These are phyloP conservation scores for Aspergillus sp. DNA, from an alignment of 2,329 filamentous ascomycete species.

Conservation along the genomic window DNA sequence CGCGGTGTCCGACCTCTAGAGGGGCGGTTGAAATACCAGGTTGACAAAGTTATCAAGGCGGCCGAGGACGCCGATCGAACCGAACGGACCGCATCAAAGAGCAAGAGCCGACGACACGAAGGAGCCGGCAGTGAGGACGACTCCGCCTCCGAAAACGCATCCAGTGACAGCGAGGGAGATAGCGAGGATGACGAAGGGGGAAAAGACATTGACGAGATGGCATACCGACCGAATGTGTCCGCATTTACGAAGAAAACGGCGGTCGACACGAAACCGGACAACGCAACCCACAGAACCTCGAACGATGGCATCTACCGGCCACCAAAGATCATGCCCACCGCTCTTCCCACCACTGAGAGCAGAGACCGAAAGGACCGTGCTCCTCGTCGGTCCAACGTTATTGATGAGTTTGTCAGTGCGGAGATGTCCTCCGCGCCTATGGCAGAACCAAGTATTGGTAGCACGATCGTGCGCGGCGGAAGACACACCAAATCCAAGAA, in stretches of 20 bases:
- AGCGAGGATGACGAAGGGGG: constrained; percentile 39
- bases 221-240: constrained; percentile 60
- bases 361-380: constrained; percentile 59
- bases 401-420: constrained; percentile 86
- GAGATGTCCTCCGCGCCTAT: constrained; percentile 80
- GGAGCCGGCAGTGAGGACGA: constrained; percentile 27
- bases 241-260: constrained; percentile 43
- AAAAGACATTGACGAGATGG: constrained; percentile 57
- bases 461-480: constrained; percentile 77
- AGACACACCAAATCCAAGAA: constrained; percentile 73
- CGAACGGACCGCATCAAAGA: constrained; percentile 26
- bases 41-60: constrained; percentile 88
- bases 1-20: constrained; percentile 89
- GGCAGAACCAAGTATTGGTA: constrained; percentile 87
- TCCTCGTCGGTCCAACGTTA: constrained; percentile 71
- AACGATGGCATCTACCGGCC: constrained; percentile 78
- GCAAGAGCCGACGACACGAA: constrained; percentile 27
- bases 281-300: constrained; percentile 27
- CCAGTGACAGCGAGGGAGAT: constrained; percentile 25
- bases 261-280: constrained; percentile 25
- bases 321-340: constrained; percentile 80
- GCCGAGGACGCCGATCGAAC: constrained; percentile 57
- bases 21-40: constrained; percentile 86
- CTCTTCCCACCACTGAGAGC: constrained; percentile 69
- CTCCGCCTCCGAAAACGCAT: constrained; percentile 23